phyloP scores from a whole-genome alignment of 768 basidiomycete species.

The Amanita rubescens region DNA sequence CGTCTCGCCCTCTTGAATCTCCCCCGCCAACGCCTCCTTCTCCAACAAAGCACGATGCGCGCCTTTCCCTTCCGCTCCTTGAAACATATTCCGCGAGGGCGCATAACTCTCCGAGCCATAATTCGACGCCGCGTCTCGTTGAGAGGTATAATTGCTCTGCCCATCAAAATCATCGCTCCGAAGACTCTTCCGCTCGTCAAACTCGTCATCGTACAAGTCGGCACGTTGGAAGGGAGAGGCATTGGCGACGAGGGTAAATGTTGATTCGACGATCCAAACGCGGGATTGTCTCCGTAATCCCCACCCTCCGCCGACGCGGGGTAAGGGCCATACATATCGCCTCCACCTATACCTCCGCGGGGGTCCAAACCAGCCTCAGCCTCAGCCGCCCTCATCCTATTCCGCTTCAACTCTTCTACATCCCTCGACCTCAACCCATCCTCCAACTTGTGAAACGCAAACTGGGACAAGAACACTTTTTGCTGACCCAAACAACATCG shows the following conservation, averaged over 20 bases:
- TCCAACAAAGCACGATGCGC: constrained; percentile 30
- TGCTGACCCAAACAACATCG: constrained; percentile 74
- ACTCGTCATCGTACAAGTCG: constrained; percentile 71
- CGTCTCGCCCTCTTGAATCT: constrained; percentile 83
- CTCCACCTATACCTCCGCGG: constrained; percentile 32
- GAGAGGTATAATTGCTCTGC: constrained; percentile 68
- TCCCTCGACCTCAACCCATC: constrained; percentile 80
- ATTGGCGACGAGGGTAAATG: constrained; percentile 79
- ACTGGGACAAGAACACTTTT: constrained; percentile 88
- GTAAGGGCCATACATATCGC: constrained; percentile 79
- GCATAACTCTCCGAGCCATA: constrained; percentile 92
- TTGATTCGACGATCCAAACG: constrained; percentile 56
- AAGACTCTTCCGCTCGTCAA: constrained; percentile 67
- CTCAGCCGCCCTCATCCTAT: constrained; percentile 69
- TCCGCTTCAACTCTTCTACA: constrained; percentile 80
- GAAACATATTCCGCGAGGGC: constrained; percentile 94
- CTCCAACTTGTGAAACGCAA: constrained; percentile 82
- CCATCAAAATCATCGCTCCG: constrained; percentile 76
- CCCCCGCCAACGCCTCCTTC: constrained; percentile 80
- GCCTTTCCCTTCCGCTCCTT: constrained; percentile 60
- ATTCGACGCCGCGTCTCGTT: constrained; percentile 76
- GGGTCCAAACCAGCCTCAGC: constrained; percentile 61
- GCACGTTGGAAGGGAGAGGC: constrained; percentile 79
- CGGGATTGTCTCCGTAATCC: constrained; percentile 33
- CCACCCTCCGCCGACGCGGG: constrained; percentile 26